Percentiles rank a stretch among this genome's conserved stretches.
Evolutionary conservation across 495 filamentous ascomycete species (phyloP).

Genomic region (Staphylotrichum tortipilum): DNA sequence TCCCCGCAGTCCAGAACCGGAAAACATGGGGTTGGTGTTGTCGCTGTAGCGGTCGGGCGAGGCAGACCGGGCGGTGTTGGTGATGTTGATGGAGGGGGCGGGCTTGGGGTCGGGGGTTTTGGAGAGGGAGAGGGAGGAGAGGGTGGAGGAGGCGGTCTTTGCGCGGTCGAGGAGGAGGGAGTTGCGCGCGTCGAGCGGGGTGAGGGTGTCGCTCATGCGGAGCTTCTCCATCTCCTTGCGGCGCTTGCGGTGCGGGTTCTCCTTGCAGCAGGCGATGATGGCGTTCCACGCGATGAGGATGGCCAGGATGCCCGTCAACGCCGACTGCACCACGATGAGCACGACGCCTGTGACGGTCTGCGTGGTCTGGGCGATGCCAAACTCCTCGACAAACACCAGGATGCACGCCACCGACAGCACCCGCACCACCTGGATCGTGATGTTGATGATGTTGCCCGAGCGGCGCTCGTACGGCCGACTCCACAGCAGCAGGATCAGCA

Average conservation of each 20-base stretch:
- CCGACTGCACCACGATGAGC: constrained; percentile 80
- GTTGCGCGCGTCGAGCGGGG: constrained; percentile 82
- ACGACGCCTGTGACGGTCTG: constrained; percentile 85
- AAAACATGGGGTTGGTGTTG: constrained; percentile 6
- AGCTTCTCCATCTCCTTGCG: constrained; percentile 75
- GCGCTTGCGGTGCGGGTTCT: constrained; percentile 81
- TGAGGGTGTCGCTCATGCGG: constrained; percentile 61
- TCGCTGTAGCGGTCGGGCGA: constrained; percentile 15
- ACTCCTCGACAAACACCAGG: constrained; percentile 86
- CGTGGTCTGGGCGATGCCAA: constrained; percentile 86
- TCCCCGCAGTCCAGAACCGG: constrained; percentile 4
- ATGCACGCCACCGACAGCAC: constrained; percentile 85
- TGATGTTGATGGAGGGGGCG: constrained; percentile 16
- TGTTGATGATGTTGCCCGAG: constrained; percentile 87
- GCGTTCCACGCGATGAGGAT: constrained; percentile 89
- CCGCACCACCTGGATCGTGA: constrained; percentile 88
- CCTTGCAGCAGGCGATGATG: constrained; percentile 66
- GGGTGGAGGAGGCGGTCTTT: constrained; percentile 18
- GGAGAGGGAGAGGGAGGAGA: constrained; percentile 23
- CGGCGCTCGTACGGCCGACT: constrained; percentile 76
- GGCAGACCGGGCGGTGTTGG: constrained; percentile 6
- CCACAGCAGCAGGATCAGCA: constrained; percentile 67
- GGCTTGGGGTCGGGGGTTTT: constrained; percentile 9
- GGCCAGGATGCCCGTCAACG: constrained; percentile 72
- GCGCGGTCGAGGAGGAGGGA: constrained; percentile 61